Base-by-base conservation (phyloP, 257 asterid genomes). In the Nyctanthes arbortristis region DNA sequence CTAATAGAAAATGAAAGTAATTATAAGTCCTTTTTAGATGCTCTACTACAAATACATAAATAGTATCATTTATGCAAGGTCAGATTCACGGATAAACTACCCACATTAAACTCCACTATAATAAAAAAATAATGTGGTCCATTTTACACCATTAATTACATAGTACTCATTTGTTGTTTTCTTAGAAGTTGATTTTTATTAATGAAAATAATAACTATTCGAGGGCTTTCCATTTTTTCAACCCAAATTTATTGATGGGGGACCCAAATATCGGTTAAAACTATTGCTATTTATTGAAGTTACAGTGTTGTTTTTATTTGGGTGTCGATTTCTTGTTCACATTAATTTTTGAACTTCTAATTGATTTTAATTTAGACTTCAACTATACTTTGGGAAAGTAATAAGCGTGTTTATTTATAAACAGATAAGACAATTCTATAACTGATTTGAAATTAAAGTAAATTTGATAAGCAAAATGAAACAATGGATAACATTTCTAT, bases 1-100 rank as follows among this genome's bases (percentile, higher is more conserved):
- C 29, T 25, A 24, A 9, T 25, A 22, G 27, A n/a, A n/a, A 4
- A 13, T 39, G 49, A 39, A 39, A 32, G 59, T 45, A 56, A 16
- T 31, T 25, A 22, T 29, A 54, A 11, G 35, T 25, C 63, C 27
- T 54, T 67, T 52, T 22, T 34, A 52, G 54, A 13, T 30, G 61
- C 43, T 24, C 11, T 22, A 25, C 72, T 34, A 34, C 39, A 37
- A 72, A 49, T 49, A 28, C 27, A 49, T n/a, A 6, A 14, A 64
- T 64, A 65, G 37, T 18, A 28, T 72, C 71, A 67, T 73, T 60
- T 27, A 60, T 16, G 63, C 24, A 5, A 25, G 45, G 45, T 60
- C 20, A 20, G 20, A 20, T 66, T 66, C 73, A 22, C 13, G n/a
- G 52, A 28, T 20, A 62, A 52, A 52, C 28, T 35, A 32, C 22